Conservation (phyloP, 306 rosid genomes). For the Vicia sativa region DNA sequence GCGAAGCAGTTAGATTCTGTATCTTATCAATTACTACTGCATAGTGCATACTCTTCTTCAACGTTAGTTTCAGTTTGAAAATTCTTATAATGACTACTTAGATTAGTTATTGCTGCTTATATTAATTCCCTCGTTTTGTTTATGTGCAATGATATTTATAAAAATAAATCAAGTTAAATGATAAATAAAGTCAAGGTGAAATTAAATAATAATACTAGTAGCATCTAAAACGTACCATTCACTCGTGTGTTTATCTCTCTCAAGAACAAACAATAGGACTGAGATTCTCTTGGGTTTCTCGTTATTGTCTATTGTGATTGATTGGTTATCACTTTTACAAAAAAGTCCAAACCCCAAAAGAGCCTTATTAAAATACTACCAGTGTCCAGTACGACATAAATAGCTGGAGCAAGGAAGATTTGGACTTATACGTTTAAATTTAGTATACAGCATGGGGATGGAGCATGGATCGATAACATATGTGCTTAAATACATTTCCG, state of each 20-base stretch:
- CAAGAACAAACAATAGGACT: neutral
- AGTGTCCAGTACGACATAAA: neutral
- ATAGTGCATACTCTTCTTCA: neutral
- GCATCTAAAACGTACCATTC: neutral
- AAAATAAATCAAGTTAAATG: neutral
- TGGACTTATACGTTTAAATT: neutral
- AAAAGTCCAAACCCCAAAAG: neutral
- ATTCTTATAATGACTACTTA: neutral
- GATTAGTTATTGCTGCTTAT: neutral
- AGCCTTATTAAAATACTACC: neutral
- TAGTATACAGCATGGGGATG: neutral
- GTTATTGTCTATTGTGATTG: neutral
- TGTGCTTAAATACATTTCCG: neutral
- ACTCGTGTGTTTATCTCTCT: neutral
- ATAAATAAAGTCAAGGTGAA: neutral
- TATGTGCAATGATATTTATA: neutral
- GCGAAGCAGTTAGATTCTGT: constrained; percentile 2
- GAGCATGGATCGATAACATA: neutral
- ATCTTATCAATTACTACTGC: neutral
- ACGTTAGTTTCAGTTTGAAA: neutral
- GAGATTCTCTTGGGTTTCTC: neutral
- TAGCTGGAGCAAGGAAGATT: neutral
- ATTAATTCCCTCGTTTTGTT: no score
- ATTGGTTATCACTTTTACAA: neutral
- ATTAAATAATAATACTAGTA: no score